Evolutionary conservation across 2,329 filamentous ascomycete genomes (phyloP).

Genomic region (Passalora sequoiae): DNA sequence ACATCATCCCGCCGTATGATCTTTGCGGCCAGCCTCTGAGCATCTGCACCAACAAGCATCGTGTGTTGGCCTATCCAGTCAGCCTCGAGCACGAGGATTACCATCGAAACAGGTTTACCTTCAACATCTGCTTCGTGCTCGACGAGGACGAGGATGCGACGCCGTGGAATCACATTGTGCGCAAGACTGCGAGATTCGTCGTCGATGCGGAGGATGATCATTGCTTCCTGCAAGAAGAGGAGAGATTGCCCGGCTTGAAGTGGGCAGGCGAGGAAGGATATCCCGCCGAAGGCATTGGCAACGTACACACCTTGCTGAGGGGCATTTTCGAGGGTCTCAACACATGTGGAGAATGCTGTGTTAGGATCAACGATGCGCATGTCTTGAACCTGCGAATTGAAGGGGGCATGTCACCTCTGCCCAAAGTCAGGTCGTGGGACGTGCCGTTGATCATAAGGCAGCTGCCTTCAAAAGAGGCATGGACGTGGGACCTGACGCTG

Average conservation of each 20-base stretch:
- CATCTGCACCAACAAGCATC: slow-evolving; percentile 68
- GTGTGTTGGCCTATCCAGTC: slow-evolving; percentile 81
- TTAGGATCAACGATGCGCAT: slow-evolving; percentile 22
- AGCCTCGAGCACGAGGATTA: slow-evolving; percentile 72
- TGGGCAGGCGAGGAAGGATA: slow-evolving; percentile 30
- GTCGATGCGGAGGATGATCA: slow-evolving; percentile 88
- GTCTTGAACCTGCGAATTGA: slow-evolving; percentile 30
- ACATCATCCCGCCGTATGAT: slow-evolving; percentile 89
- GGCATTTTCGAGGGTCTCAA: slow-evolving; percentile 89
- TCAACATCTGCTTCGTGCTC: slow-evolving; percentile 89
- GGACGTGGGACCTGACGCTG: slow-evolving; percentile 70
- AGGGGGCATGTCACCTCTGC: slow-evolving; percentile 68
- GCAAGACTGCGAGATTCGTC: slow-evolving; percentile 79
- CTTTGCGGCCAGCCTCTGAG: slow-evolving; percentile 90
- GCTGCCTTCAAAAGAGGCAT: slow-evolving; percentile 50
- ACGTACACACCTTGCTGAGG: slow-evolving; percentile 68
- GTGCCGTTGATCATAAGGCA: slow-evolving; percentile 70
- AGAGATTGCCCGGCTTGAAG: slow-evolving; percentile 30
- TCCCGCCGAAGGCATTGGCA: slow-evolving; percentile 29
- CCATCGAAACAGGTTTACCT: slow-evolving; percentile 89
- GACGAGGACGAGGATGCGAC: slow-evolving; percentile 64
- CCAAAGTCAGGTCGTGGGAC: slow-evolving; percentile 77
- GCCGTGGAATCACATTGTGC: slow-evolving; percentile 68
- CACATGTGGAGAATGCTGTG: slow-evolving; percentile 82
- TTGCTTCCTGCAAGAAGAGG: slow-evolving; percentile 67